Percentiles rank a stretch among this genome's conserved stretches.
Conservation (phyloP, 2,329 filamentous ascomycete genomes). For the Fonsecaea nubica region DNA sequence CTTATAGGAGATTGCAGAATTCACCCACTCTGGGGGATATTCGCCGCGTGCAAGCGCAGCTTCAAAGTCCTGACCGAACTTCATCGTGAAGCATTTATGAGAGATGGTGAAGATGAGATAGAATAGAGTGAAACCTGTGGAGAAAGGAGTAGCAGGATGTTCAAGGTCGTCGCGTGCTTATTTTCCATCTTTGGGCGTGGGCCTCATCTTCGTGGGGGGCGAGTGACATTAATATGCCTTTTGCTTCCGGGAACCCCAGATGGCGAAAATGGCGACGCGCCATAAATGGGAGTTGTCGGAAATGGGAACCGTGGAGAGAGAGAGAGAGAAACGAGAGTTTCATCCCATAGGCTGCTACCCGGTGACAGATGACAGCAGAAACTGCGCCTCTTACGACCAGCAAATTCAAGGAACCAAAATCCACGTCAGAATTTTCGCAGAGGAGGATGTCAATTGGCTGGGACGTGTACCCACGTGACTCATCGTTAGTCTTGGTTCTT, state of each 20-base stretch:
- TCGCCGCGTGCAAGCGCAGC: constrained; percentile 72
- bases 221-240: neutral
- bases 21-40: constrained; percentile 74
- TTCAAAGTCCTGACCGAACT: constrained; percentile 82
- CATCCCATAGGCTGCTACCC: neutral
- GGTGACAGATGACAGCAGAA: constrained; percentile 1
- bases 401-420: neutral
- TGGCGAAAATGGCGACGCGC: constrained; percentile 1
- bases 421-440: neutral
- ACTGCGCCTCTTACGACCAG: neutral
- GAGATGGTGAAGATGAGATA: neutral
- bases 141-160: neutral
- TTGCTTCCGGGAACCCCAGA: neutral
- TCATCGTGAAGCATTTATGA: constrained; percentile 64
- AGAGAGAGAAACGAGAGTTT: neutral
- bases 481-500: too few species aligned
- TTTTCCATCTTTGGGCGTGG: neutral
- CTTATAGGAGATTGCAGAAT: constrained; percentile 80
- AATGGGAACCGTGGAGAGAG: neutral
- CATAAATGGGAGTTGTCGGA: constrained; percentile 7
- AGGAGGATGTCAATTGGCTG: neutral
- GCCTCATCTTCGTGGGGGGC: neutral
- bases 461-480: neutral
- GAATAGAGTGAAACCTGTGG: neutral
- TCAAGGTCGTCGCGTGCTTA: constrained; percentile 12